phyloP scores from a whole-genome alignment of 495 filamentous ascomycete species.

The Talaromyces stipitatus region DNA sequence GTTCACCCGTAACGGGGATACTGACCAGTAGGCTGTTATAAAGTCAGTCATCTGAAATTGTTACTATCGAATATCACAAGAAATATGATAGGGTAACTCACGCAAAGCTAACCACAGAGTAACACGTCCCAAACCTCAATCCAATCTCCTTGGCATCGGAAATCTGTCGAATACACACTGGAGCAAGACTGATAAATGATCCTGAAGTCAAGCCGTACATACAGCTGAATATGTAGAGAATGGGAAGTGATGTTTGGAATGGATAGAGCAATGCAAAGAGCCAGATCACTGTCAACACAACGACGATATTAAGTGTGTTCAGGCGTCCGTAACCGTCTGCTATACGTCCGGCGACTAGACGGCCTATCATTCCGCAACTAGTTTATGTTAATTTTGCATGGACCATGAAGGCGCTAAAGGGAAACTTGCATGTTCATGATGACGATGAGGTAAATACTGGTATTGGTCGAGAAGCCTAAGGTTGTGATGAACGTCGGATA shows the following conservation, averaged over 20 bases:
- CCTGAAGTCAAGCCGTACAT: constrained; percentile 57
- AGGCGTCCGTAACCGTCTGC: constrained; percentile 66
- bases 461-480: constrained; percentile 26
- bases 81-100: constrained; percentile 9
- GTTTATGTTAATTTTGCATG: no score
- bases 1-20: constrained; percentile 33
- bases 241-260: constrained; percentile 38
- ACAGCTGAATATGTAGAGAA: constrained; percentile 49
- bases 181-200: constrained; percentile 53
- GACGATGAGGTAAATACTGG: constrained; percentile 26
- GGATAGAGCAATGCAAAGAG: constrained; percentile 54
- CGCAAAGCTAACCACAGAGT: constrained; percentile 58
- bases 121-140: constrained; percentile 58
- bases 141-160: constrained; percentile 58
- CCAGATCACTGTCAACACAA: constrained; percentile 38
- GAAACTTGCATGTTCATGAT: constrained; percentile 24
- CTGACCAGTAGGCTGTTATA: constrained; percentile 26
- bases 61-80: neutral
- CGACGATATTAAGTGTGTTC: constrained; percentile 41
- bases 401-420: neutral
- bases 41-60: neutral
- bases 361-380: constrained; percentile 40
- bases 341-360: constrained; percentile 60
- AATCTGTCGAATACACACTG: constrained; percentile 55
- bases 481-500: constrained; percentile 41